phyloP scores from a whole-genome alignment of 2,329 filamentous ascomycete genomes.

The Leptosphaerulina australis region DNA sequence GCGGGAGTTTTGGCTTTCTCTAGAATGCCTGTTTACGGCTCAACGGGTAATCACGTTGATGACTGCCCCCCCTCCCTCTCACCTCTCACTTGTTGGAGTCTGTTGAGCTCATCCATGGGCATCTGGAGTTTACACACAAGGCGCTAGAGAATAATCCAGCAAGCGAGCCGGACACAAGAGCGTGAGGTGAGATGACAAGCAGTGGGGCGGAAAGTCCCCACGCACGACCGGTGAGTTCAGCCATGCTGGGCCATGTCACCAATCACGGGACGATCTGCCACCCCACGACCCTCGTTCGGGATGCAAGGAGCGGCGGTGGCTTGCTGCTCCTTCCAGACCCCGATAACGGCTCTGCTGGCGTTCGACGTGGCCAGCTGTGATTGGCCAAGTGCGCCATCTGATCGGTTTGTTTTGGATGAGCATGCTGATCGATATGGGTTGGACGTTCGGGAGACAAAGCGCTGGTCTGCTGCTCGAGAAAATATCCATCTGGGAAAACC shows the following conservation, averaged over 20 bases:
- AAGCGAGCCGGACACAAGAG: constrained; percentile 31
- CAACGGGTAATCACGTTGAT: constrained; percentile 27
- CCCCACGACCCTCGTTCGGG: constrained; percentile 37
- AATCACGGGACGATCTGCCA: constrained; percentile 29
- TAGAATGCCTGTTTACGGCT: constrained; percentile 32
- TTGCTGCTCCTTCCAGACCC: constrained; percentile 39
- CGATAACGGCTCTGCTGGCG: constrained; percentile 48
- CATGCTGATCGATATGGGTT: constrained; percentile 20
- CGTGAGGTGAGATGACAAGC: constrained; percentile 33
- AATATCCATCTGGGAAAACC: constrained; percentile 1
- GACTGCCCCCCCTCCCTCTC: constrained; percentile 34
- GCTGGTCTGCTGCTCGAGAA: neutral
- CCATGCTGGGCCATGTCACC: constrained; percentile 18
- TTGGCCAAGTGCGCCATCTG: constrained; percentile 41
- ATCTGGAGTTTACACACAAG: constrained; percentile 31
- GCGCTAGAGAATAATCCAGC: constrained; percentile 44
- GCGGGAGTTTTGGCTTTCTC: constrained; percentile 18
- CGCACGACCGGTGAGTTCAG: constrained; percentile 37
- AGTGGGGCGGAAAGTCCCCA: constrained; percentile 28
- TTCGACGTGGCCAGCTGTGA: constrained; percentile 47
- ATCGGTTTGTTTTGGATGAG: constrained; percentile 33
- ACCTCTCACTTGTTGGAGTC: constrained; percentile 26
- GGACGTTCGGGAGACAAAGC: constrained; percentile 1
- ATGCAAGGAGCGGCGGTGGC: constrained; percentile 47
- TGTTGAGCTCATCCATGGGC: constrained; percentile 33